phyloP scores from a whole-genome alignment of 2,329 filamentous ascomycete genomes.

The Aspergillus sergii region DNA sequence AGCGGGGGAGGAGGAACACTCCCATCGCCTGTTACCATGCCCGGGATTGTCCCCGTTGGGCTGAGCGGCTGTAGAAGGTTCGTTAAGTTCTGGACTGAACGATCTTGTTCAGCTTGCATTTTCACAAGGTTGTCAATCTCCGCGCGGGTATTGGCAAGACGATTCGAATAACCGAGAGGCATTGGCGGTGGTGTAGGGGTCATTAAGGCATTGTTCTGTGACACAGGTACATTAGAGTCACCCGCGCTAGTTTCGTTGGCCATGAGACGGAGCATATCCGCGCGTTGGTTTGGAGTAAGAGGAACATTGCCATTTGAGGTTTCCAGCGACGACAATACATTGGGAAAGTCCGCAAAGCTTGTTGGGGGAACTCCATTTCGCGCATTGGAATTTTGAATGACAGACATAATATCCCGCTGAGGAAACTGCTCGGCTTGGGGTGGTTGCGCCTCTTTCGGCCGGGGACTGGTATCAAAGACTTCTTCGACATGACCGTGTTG shows the following conservation, averaged over 20 bases:
- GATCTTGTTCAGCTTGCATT: conserved; percentile 76
- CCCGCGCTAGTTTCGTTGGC: conserved; percentile 48
- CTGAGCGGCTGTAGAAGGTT: conserved; percentile 76
- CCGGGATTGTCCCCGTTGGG: conserved; percentile 77
- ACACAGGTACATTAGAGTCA: conserved; percentile 39
- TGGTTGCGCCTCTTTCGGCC: conserved; percentile 22
- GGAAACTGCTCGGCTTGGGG: conserved; percentile 31
- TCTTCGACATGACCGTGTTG: conserved; percentile 46
- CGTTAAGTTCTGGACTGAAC: conserved; percentile 73
- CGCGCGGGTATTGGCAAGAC: conserved; percentile 66
- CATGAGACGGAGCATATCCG: conserved; percentile 51
- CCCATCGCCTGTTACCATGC: conserved; percentile 52
- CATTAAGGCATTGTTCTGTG: conserved; percentile 59
- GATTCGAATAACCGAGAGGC: conserved; percentile 50
- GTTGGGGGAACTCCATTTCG: conserved; percentile 42
- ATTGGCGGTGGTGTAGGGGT: conserved; percentile 58
- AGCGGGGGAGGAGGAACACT: conserved; percentile 49
- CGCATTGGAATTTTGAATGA: conserved; percentile 52
- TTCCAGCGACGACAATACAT: conserved; percentile 49
- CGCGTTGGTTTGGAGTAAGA: conserved; percentile 49
- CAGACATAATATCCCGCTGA: conserved; percentile 52
- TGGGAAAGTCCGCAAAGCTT: conserved; percentile 46
- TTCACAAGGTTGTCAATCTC: conserved; percentile 79
- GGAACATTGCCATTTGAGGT: conserved; percentile 46
- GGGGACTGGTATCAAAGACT: conserved; percentile 45